Base-by-base conservation (phyloP, 768 basidiomycete species). In the Suillus tomentosus region DNA sequence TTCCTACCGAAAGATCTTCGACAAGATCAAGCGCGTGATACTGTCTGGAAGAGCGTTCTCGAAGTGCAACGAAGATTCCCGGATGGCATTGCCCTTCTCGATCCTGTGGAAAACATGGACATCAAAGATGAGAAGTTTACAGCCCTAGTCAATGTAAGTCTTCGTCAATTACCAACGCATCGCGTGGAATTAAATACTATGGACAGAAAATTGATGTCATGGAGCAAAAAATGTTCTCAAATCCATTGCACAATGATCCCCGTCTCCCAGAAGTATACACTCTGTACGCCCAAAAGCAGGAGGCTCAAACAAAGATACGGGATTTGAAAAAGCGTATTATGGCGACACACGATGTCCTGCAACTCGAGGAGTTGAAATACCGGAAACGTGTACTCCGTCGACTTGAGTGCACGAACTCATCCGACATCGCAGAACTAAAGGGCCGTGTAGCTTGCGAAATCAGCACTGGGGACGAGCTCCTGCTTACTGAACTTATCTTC, bases 391-490 rank as follows among this genome's bases (percentile, higher is more conserved):
- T 97, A 0, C 83, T 99, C 34, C 86, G 97, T 42, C 85, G 97
- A 40, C 79, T 99, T 7, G 96, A 91, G 0, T 99, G 99, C 81
- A 96, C 95, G 3, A 90, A 85, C 15, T 74, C 87, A 11, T 85
- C 89, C 0, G 96, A 99, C 75, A 97, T 99, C 64, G 94, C 99
- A 24, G 97, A 99, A 73, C 88, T 95, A 85, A 99, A 99, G 79
- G 97, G 97, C 1, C 84, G 97, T 45, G 96, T 99, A 1, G 97
- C 97, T 19, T 99, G 97, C 74, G 97, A 99, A 78, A 99, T 99
- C 77, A 95, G 92, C 73, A 90, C 95, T 2, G 97, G 97, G 8
- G 97, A 99, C 72, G 97, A 99, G 78, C 79, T 99, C 60, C 82
- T 99, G 40, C 82, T 99, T 66, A 99, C 97, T 1, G 97, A 99